Evolutionary conservation across 1,139 yeast genomes (phyloP).

Genomic region (Hemisphaericaspora lyxosophila): DNA sequence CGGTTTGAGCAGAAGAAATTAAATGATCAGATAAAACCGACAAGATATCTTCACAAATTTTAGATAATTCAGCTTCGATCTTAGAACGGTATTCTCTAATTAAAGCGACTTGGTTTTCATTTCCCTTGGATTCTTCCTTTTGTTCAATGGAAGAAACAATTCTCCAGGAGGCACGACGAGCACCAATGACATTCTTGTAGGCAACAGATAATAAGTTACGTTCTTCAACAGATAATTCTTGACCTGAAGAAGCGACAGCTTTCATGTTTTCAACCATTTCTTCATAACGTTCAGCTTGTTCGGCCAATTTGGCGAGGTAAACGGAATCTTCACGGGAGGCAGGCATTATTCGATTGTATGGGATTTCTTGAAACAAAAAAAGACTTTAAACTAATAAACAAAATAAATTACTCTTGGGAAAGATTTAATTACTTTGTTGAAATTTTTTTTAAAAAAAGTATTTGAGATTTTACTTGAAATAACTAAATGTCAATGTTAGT

Average conservation of each 20-base stretch:
- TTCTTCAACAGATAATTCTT: slow-evolving; percentile 95
- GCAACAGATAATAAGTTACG: slow-evolving; percentile 97
- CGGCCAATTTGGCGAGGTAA: slow-evolving; percentile 97
- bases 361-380: background rate
- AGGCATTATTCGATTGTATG: slow-evolving; percentile 48
- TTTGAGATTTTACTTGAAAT: slow-evolving; percentile 1
- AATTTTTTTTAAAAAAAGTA: background rate
- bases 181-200: slow-evolving; percentile 97
- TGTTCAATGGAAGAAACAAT: slow-evolving; percentile 96
- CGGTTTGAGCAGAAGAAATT: slow-evolving; percentile 92
- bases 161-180: slow-evolving; percentile 99
- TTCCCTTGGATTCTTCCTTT: slow-evolving; percentile 96
- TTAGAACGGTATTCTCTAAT: slow-evolving; percentile 94
- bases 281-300: slow-evolving; percentile 99
- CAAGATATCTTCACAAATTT: slow-evolving; percentile 92
- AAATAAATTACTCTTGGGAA: background rate
- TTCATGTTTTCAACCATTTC: slow-evolving; percentile 99
- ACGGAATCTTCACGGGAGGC: slow-evolving; percentile 97
- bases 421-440: background rate
- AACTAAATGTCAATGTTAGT: slow-evolving; percentile 1
- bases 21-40: slow-evolving; percentile 84
- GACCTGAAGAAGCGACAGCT: slow-evolving; percentile 93
- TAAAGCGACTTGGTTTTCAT: slow-evolving; percentile 80
- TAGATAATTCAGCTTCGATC: slow-evolving; percentile 90
- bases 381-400: background rate